A percentile compares a stretch with the other conserved stretches of the same genome.
Conservation (phyloP, 75 land plant species). For the Pseudotsuga menziesii region DNA sequence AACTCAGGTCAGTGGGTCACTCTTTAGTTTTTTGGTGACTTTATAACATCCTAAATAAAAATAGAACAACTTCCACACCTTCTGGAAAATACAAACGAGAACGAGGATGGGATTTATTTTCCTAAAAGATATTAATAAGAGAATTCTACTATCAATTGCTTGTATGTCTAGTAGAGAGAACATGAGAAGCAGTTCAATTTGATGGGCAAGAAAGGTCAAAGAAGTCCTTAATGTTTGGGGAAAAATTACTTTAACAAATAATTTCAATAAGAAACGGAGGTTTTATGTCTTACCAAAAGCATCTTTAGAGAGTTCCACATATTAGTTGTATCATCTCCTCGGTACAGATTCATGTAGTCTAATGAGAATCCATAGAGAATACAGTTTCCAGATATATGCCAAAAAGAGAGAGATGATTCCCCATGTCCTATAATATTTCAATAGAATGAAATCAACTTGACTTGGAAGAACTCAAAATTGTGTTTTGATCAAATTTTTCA, state of each 20-base stretch:
- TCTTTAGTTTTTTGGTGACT: neutral
- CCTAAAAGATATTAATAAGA: neutral
- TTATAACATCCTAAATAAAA: neutral
- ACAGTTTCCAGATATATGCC: slow-evolving; percentile 88
- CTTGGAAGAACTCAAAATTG: no score
- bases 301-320: slow-evolving; percentile 47
- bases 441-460: no score
- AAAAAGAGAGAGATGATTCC: slow-evolving; percentile 23
- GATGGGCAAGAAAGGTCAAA: neutral
- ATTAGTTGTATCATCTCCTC: slow-evolving; percentile 68
- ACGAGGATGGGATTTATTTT: neutral
- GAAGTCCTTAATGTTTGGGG: no score
- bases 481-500: no score
- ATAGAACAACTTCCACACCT: neutral
- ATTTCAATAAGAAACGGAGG: neutral
- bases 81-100: neutral
- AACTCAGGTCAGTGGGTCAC: neutral
- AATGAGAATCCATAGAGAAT: slow-evolving; percentile 68
- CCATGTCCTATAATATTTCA: no score
- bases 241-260: neutral
- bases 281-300: slow-evolving; percentile 57
- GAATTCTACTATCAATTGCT: neutral
- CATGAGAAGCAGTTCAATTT: neutral
- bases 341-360: slow-evolving; percentile 78
- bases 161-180: neutral